These are phyloP conservation scores for Talaromyces sp. DNA, from an alignment of 2,329 filamentous ascomycete genomes.

Conservation along the genomic window DNA sequence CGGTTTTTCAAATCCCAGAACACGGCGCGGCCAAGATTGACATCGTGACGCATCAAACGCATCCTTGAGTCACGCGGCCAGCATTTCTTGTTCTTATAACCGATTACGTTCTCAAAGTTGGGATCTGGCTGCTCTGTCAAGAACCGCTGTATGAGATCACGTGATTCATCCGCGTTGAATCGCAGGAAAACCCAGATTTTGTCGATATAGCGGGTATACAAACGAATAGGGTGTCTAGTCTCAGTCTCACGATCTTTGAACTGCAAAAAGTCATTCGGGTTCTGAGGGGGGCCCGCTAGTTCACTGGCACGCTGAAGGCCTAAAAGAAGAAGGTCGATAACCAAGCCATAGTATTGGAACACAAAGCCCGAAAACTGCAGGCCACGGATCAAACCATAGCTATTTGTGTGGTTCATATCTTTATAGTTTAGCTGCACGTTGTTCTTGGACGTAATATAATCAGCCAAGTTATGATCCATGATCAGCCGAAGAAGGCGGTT, in stretches of 20 bases:
- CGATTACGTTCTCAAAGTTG: slow-evolving; percentile 98
- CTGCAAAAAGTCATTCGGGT: slow-evolving; percentile 94
- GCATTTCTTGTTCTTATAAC: slow-evolving; percentile 98
- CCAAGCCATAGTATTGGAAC: slow-evolving; percentile 96
- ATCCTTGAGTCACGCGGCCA: slow-evolving; percentile 97
- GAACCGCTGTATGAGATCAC: slow-evolving; percentile 95
- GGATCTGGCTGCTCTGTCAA: slow-evolving; percentile 96
- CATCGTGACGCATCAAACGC: slow-evolving; percentile 97
- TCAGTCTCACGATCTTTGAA: slow-evolving; percentile 92
- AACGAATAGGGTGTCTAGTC: slow-evolving; percentile 84
- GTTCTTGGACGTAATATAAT: slow-evolving; percentile 99
- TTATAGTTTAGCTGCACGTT: slow-evolving; percentile 99
- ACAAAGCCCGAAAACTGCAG: slow-evolving; percentile 98
- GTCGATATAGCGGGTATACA: slow-evolving; percentile 98
- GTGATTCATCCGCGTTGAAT: slow-evolving; percentile 88
- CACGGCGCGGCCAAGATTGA: slow-evolving; percentile 92
- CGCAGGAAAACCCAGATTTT: slow-evolving; percentile 97
- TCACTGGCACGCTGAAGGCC: slow-evolving; percentile 95
- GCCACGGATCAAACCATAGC: slow-evolving; percentile 96
- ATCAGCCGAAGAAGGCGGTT: slow-evolving; percentile 90
- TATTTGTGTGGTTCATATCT: slow-evolving; percentile 99
- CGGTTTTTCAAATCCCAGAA: slow-evolving; percentile 99
- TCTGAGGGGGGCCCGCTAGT: slow-evolving; percentile 88
- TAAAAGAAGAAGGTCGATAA: slow-evolving; percentile 85
- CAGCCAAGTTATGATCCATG: slow-evolving; percentile 98